These are phyloP conservation scores for Colletotrichum musae DNA, from an alignment of 2,329 filamentous ascomycete genomes.

Conservation along the genomic window DNA sequence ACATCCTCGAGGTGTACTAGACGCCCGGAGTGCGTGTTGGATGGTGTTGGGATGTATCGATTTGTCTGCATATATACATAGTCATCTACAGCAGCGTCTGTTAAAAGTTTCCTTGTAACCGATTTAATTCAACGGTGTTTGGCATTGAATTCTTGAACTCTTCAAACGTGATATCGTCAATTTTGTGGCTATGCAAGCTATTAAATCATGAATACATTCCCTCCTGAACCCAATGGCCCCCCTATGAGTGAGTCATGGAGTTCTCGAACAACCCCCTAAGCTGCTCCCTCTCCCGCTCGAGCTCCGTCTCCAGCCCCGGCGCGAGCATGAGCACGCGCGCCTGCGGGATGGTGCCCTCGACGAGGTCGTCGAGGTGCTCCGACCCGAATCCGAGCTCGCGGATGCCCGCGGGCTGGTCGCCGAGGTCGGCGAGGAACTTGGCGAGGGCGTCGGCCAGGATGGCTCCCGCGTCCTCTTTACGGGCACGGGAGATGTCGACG, in stretches of 20 bases:
- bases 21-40: not conserved
- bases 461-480: slow-evolving; percentile 90
- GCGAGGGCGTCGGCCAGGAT: slow-evolving; percentile 87
- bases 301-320: slow-evolving; percentile 80
- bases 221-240: too few relatives aligned
- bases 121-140: too few relatives aligned
- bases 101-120: slow-evolving; percentile 14
- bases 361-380: slow-evolving; percentile 83
- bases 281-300: slow-evolving; percentile 80
- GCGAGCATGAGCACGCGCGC: slow-evolving; percentile 91
- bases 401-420: slow-evolving; percentile 91
- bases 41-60: slow-evolving; percentile 24
- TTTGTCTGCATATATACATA: slow-evolving; percentile 7
- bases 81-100: not conserved
- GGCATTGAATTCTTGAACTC: too few relatives aligned
- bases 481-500: slow-evolving; percentile 89
- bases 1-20: slow-evolving; percentile 97
- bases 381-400: slow-evolving; percentile 85
- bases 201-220: too few relatives aligned
- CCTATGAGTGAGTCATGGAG: slow-evolving; percentile 58
- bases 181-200: too few relatives aligned
- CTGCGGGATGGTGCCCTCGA: slow-evolving; percentile 96
- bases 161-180: too few relatives aligned
- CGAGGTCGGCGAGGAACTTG: slow-evolving; percentile 84
- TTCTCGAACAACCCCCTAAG: slow-evolving; percentile 78